Conservation (phyloP, 495 filamentous ascomycete genomes). For the Entonaema liquescens region DNA sequence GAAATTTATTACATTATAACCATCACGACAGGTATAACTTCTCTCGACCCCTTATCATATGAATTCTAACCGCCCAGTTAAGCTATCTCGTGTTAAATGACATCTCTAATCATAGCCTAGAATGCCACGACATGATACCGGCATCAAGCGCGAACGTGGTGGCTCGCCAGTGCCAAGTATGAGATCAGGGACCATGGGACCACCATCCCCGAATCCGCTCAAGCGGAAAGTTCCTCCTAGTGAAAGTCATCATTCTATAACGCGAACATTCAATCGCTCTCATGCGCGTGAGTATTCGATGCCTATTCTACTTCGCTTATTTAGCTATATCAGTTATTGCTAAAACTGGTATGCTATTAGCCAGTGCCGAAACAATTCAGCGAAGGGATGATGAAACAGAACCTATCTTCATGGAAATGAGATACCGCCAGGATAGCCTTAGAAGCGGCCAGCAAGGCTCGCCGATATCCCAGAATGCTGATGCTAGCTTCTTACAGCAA, state of each 20-base stretch:
- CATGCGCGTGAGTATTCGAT: constrained; percentile 46
- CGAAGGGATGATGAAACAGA: constrained; percentile 39
- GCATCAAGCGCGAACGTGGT: constrained; percentile 23
- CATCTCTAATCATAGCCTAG: constrained; percentile 2
- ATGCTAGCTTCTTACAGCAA: constrained; percentile 41
- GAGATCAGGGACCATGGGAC: constrained; percentile 35
- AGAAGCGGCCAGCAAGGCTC: constrained; percentile 20
- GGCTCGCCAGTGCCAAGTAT: constrained; percentile 24
- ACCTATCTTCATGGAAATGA: constrained; percentile 43
- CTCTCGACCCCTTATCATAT: background rate
- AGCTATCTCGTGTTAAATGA: background rate
- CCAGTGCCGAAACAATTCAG: constrained; percentile 40
- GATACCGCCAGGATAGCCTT: constrained; percentile 19
- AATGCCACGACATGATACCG: background rate
- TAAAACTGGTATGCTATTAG: constrained; percentile 22
- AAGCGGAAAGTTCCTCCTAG: constrained; percentile 25
- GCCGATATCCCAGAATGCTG: constrained; percentile 40
- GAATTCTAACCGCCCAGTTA: background rate
- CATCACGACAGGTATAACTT: background rate
- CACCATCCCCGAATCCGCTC: constrained; percentile 27
- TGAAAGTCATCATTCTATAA: constrained; percentile 20
- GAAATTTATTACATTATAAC: background rate
- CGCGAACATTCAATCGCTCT: constrained; percentile 35
- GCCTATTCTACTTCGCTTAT: background rate
- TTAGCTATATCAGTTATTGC: background rate